phyloP scores from a whole-genome alignment of 2,329 filamentous ascomycete species.

The Cladobotryum mycophilum region DNA sequence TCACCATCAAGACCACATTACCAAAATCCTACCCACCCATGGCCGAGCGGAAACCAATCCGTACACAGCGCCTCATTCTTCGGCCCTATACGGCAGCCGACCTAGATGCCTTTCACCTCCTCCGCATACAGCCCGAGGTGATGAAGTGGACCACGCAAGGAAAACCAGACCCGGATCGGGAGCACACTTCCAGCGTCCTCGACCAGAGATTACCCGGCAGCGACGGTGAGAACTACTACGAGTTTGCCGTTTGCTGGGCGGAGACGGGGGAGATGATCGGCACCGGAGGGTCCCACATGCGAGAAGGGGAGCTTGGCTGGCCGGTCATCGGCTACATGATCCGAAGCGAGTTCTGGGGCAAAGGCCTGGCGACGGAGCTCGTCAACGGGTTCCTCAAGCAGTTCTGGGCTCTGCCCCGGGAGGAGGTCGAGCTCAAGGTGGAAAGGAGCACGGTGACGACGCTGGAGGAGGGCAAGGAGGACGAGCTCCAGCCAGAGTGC shows the following conservation, averaged over 20 bases:
- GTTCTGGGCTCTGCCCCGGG: slow-evolving; percentile 46
- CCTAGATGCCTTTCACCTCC: slow-evolving; percentile 39
- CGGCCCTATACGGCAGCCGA: slow-evolving; percentile 46
- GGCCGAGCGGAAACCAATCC: slow-evolving; percentile 32
- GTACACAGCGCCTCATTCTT: slow-evolving; percentile 50
- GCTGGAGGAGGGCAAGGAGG: slow-evolving; percentile 21
- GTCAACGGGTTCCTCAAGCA: slow-evolving; percentile 38
- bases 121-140: slow-evolving; percentile 54
- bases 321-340: slow-evolving; percentile 56
- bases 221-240: slow-evolving; percentile 47
- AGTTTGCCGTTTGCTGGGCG: slow-evolving; percentile 46
- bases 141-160: slow-evolving; percentile 52
- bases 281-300: slow-evolving; percentile 37
- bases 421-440: slow-evolving; percentile 37
- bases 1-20: slow-evolving; percentile 43
- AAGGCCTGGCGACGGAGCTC: slow-evolving; percentile 53
- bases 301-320: slow-evolving; percentile 40
- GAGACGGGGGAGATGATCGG: slow-evolving; percentile 47
- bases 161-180: slow-evolving; percentile 36
- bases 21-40: slow-evolving; percentile 38
- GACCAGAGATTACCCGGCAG: slow-evolving; percentile 32
- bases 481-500: slow-evolving; percentile 25
- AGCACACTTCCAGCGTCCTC: slow-evolving; percentile 37
- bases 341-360: slow-evolving; percentile 46
- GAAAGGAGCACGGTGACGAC: slow-evolving; percentile 30